phyloP scores from a whole-genome alignment of 345 rosid genomes.

The Capsella bursapastoris region DNA sequence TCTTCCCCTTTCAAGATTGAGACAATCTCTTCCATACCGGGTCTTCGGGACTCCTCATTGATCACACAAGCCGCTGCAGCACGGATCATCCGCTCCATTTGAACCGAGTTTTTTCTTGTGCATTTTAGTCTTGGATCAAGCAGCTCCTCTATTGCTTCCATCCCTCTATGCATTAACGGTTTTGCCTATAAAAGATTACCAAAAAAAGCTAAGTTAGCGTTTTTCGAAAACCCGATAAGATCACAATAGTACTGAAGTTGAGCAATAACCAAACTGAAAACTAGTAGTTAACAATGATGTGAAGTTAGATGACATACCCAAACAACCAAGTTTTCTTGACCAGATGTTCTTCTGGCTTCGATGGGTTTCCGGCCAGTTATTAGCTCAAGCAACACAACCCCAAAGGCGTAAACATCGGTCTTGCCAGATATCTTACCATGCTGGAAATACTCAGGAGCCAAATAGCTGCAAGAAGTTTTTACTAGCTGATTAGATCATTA shows the following conservation, averaged over 20 bases:
- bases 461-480: slow-evolving; percentile 57
- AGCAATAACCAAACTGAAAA: background rate
- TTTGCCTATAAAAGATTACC: slow-evolving; percentile 61
- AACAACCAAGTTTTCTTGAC: slow-evolving; percentile 89
- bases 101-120: slow-evolving; percentile 52
- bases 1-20: slow-evolving; percentile 72
- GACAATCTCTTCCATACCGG: slow-evolving; percentile 64
- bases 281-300: background rate
- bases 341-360: slow-evolving; percentile 79
- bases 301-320: slow-evolving; percentile 70
- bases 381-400: slow-evolving; percentile 90
- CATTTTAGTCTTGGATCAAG: slow-evolving; percentile 65
- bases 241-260: background rate
- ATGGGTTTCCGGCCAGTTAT: slow-evolving; percentile 91
- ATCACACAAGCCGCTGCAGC: slow-evolving; percentile 82
- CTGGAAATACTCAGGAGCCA: slow-evolving; percentile 98
- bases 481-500: background rate
- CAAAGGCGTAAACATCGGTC: slow-evolving; percentile 97
- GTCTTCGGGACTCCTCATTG: slow-evolving; percentile 86
- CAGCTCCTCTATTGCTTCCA: slow-evolving; percentile 67
- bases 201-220: too few species aligned
- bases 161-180: slow-evolving; percentile 79
- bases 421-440: slow-evolving; percentile 95
- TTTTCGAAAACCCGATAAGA: background rate
- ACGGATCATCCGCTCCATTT: slow-evolving; percentile 65